Evolutionary conservation across 2,329 filamentous ascomycete genomes (phyloP).

Genomic region (Epichloe typhina): DNA sequence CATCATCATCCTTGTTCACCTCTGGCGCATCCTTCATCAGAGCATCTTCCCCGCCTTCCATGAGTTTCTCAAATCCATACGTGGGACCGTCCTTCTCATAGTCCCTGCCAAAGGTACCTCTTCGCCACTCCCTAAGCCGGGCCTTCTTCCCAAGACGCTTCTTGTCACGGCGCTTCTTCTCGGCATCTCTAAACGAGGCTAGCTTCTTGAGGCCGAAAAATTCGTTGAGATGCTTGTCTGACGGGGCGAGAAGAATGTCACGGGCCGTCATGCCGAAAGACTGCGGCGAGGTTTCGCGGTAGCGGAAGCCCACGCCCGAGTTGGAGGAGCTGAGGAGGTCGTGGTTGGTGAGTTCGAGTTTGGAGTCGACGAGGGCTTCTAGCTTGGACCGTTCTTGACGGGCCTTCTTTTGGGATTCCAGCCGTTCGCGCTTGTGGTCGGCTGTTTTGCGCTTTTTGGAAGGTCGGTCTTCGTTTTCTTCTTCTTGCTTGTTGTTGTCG

Average conservation of each 20-base stretch:
- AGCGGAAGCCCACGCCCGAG: slow-evolving; percentile 53
- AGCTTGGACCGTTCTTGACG: slow-evolving; percentile 72
- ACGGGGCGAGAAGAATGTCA: slow-evolving; percentile 81
- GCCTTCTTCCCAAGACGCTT: slow-evolving; percentile 90
- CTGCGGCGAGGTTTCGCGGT: slow-evolving; percentile 85
- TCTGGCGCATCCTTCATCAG: not conserved
- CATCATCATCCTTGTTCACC: slow-evolving; percentile 1
- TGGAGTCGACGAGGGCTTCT: slow-evolving; percentile 73
- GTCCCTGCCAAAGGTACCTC: slow-evolving; percentile 47
- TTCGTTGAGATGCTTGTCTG: slow-evolving; percentile 74
- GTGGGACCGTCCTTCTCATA: slow-evolving; percentile 43
- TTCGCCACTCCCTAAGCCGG: slow-evolving; percentile 72
- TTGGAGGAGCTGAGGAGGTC: slow-evolving; percentile 34
- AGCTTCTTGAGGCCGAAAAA: slow-evolving; percentile 93
- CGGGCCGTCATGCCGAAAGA: slow-evolving; percentile 79
- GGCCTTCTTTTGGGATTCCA: slow-evolving; percentile 53
- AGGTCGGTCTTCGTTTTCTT: slow-evolving; percentile 29
- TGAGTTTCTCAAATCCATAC: slow-evolving; percentile 38
- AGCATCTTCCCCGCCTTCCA: slow-evolving; percentile 15
- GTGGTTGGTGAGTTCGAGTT: slow-evolving; percentile 59
- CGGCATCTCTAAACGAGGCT: slow-evolving; percentile 72
- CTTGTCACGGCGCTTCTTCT: slow-evolving; percentile 81
- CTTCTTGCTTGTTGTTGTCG: slow-evolving; percentile 22
- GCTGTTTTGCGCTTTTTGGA: slow-evolving; percentile 50
- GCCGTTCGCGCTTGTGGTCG: slow-evolving; percentile 45